Conservation (phyloP, 2,329 filamentous ascomycete genomes). For the Alternaria longipes region DNA sequence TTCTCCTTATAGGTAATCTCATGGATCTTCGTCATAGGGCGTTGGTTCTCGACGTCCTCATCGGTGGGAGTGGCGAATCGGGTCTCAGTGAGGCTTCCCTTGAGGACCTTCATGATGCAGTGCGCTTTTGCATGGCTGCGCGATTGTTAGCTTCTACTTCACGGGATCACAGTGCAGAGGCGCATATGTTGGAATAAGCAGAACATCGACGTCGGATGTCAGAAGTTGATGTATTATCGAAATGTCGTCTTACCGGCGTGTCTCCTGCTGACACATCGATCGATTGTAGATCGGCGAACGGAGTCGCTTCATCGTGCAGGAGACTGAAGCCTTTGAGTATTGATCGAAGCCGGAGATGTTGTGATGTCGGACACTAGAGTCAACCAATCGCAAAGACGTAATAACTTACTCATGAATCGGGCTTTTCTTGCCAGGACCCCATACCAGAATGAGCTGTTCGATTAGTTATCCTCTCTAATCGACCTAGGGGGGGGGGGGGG, state of each 20-base stretch:
- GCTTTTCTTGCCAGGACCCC: slow-evolving; percentile 83
- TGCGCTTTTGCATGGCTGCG: slow-evolving; percentile 72
- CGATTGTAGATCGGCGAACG: slow-evolving; percentile 35
- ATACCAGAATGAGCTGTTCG: slow-evolving; percentile 81
- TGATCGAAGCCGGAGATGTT: not conserved
- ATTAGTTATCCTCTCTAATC: slow-evolving; percentile 13
- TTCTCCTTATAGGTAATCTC: slow-evolving; percentile 75
- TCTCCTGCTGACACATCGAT: slow-evolving; percentile 44
- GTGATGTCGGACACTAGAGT: slow-evolving; percentile 21
- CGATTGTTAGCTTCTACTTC: slow-evolving; percentile 4
- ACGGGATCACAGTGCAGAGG: not conserved
- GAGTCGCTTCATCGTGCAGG: slow-evolving; percentile 42
- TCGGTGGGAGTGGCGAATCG: slow-evolving; percentile 76
- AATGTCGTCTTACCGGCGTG: slow-evolving; percentile 35
- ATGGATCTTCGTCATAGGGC: slow-evolving; percentile 70
- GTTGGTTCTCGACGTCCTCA: slow-evolving; percentile 56
- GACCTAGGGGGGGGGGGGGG: not conserved
- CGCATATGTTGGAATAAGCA: not conserved
- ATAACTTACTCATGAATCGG: slow-evolving; percentile 76
- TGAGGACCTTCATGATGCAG: slow-evolving; percentile 89
- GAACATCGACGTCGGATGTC: not conserved
- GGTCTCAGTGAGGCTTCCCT: slow-evolving; percentile 81
- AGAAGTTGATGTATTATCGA: slow-evolving; percentile 1
- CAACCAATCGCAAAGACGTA: slow-evolving; percentile 18
- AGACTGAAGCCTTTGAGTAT: slow-evolving; percentile 23